Percentiles rank a stretch among this genome's conserved stretches.
These are phyloP conservation scores for Guillardia theta DNA, from an alignment of 78 protist species.

Conservation along the genomic window DNA sequence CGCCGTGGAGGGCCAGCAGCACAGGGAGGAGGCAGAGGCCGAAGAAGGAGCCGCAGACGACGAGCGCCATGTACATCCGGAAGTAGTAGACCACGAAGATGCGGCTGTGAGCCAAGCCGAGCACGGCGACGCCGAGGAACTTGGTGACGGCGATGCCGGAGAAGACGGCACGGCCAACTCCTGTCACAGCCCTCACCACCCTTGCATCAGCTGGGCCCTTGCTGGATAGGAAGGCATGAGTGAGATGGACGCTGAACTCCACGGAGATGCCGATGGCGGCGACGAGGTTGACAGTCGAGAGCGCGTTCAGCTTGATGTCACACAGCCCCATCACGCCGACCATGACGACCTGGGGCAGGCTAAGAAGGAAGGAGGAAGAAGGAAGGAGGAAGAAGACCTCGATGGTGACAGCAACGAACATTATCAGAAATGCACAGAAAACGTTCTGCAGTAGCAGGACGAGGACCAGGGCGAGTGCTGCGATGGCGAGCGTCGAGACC, in stretches of 20 bases:
- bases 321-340: not conserved
- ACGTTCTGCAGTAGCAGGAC: too few relatives aligned
- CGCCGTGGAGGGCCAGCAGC: not conserved
- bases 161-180: not conserved
- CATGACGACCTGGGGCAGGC: not conserved
- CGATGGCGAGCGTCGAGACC: too few relatives aligned
- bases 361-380: not conserved
- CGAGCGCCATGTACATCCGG: constrained; percentile 6
- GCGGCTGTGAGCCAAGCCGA: not conserved
- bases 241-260: constrained; percentile 11
- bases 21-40: not conserved
- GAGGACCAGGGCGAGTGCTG: not conserved
- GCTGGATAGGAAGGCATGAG: not conserved
- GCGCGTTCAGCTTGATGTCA: not conserved
- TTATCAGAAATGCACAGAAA: not conserved
- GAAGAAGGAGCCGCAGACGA: not conserved
- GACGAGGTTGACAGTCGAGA: not conserved
- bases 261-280: not conserved
- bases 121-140: not conserved
- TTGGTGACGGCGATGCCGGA: constrained; percentile 2
- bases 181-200: not conserved
- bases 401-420: not conserved
- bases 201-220: not conserved
- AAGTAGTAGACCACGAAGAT: constrained; percentile 12
- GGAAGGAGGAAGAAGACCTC: not conserved